phyloP scores from a whole-genome alignment of 2,329 filamentous ascomycete genomes.

The Colletotrichum musae region DNA sequence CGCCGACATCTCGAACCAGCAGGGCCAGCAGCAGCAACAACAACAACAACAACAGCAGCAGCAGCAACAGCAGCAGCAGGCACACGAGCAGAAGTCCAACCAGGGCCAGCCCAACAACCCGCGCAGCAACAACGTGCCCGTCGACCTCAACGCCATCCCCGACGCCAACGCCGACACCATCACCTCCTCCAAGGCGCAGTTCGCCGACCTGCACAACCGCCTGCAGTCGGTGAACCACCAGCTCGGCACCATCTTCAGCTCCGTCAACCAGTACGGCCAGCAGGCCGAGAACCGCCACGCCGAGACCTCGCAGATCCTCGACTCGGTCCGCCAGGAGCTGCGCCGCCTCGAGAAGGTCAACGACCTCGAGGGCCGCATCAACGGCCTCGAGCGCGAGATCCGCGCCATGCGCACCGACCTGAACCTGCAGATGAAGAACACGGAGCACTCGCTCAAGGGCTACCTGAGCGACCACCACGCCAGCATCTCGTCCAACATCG shows the following conservation, averaged over 20 bases:
- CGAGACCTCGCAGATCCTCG: constrained; percentile 65
- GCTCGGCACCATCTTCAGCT: constrained; percentile 72
- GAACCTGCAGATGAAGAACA: constrained; percentile 62
- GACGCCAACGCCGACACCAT: constrained; percentile 65
- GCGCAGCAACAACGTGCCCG: constrained; percentile 49
- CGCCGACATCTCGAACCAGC: constrained; percentile 47
- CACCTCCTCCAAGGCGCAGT: constrained; percentile 72
- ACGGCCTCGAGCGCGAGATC: constrained; percentile 71
- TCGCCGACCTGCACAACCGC: constrained; percentile 87
- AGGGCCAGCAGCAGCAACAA: constrained; percentile 35
- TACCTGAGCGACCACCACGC: constrained; percentile 66
- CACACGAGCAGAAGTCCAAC: constrained; percentile 46
- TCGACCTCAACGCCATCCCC: constrained; percentile 58
- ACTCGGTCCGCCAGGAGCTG: constrained; percentile 63
- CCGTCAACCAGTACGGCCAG: constrained; percentile 65
- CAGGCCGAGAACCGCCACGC: constrained; percentile 70
- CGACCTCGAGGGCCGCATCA: constrained; percentile 60
- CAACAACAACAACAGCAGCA: constrained; percentile 49
- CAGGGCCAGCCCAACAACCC: constrained; percentile 46
- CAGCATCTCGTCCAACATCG: constrained; percentile 63
- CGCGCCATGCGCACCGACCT: constrained; percentile 70
- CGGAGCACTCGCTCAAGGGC: constrained; percentile 67
- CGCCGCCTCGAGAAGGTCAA: constrained; percentile 59
- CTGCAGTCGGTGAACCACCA: constrained; percentile 82
- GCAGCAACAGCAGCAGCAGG: constrained; percentile 52